A percentile compares a stretch with the other conserved stretches of the same genome.
phyloP scores from a whole-genome alignment of 306 rosid genomes.

The Prunus campanulata region DNA sequence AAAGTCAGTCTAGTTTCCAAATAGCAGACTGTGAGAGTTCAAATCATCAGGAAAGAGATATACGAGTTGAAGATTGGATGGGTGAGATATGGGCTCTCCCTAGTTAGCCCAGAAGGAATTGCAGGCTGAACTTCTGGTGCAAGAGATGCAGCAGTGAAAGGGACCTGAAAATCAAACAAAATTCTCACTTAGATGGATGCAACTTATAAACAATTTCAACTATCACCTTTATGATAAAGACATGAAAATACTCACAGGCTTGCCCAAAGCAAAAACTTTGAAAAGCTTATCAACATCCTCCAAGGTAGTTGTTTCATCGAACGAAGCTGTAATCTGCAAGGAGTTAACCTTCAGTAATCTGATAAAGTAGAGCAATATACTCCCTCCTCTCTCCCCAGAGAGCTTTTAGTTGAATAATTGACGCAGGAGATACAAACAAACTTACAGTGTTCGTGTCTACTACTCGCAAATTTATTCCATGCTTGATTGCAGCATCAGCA shows the following conservation, averaged over 20 bases:
- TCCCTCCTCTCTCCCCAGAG: not conserved
- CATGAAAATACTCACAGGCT: constrained; percentile 42
- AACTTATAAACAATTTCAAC: not conserved
- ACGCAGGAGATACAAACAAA: constrained; percentile 12
- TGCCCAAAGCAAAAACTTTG: constrained; percentile 70
- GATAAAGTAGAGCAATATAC: constrained; percentile 13
- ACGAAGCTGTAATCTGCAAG: constrained; percentile 82
- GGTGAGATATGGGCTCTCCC: constrained; percentile 79
- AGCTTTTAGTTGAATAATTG: constrained; percentile 8
- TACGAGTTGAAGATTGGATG: constrained; percentile 96
- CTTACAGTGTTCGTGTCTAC: constrained; percentile 80
- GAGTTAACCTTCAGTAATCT: constrained; percentile 18
- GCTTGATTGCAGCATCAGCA: constrained; percentile 69
- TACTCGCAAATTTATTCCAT: constrained; percentile 69
- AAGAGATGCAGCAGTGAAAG: constrained; percentile 91
- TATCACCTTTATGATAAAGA: constrained; percentile 2
- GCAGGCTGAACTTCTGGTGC: constrained; percentile 69
- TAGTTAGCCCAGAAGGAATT: constrained; percentile 64
- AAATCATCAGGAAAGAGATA: constrained; percentile 17
- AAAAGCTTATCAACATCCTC: constrained; percentile 91
- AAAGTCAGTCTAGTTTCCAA: constrained; percentile 28
- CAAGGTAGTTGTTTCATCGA: constrained; percentile 93
- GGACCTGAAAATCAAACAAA: constrained; percentile 44
- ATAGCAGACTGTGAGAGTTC: constrained; percentile 20
- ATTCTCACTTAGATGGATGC: constrained; percentile 14